Conservation (phyloP, 1,139 yeast genomes). For the Spencermartinsiella ligniputridi region DNA sequence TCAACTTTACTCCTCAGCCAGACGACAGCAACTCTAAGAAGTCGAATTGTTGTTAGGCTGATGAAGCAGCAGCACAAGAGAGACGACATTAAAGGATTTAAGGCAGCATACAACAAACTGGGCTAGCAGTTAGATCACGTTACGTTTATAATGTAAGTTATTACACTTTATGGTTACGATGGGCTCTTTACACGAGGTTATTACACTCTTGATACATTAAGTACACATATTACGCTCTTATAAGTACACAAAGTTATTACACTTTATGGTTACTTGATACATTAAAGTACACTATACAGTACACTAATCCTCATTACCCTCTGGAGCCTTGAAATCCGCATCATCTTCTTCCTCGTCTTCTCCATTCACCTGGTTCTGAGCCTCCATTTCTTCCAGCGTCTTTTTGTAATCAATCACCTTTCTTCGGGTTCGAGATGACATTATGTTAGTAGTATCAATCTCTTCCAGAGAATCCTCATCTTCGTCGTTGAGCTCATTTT, state of each 20-base stretch:
- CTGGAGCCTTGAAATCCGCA: constrained; percentile 32
- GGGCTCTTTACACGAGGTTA: no score
- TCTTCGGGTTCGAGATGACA: constrained; percentile 85
- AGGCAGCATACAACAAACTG: no score
- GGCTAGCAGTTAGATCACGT: no score
- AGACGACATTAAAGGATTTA: no score
- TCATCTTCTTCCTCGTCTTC: constrained; percentile 35
- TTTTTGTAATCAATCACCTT: constrained; percentile 80
- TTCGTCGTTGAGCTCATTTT: constrained; percentile 22
- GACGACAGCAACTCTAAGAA: constrained; percentile 65
- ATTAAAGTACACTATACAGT: no score
- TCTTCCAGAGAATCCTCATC: constrained; percentile 74
- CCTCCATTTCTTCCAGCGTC: constrained; percentile 70
- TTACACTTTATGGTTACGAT: no score
- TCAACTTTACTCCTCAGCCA: constrained; percentile 90
- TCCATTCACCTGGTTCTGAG: constrained; percentile 43
- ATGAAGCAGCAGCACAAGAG: no score
- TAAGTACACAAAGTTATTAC: no score
- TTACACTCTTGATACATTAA: no score
- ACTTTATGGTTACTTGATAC: no score
- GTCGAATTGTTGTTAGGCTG: constrained; percentile 52
- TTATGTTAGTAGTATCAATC: constrained; percentile 80
- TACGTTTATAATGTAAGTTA: no score
- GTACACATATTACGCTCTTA: no score
- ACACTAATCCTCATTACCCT: constrained; percentile 27